Evolutionary conservation across 306 rosid species (phyloP).

Genomic region (Corylus avellana): DNA sequence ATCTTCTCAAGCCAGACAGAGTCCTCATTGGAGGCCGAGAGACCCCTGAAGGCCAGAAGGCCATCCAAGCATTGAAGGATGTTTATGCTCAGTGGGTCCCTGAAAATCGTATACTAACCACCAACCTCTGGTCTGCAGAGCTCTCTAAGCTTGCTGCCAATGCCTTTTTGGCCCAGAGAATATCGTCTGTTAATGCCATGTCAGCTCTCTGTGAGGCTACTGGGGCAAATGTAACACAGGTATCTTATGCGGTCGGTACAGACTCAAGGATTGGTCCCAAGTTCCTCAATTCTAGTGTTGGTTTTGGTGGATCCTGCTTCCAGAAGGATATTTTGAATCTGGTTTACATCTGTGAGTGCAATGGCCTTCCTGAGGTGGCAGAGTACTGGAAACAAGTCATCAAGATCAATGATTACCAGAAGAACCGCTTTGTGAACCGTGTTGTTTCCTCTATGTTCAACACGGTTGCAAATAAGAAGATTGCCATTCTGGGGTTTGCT

Average conservation of each 20-base stretch:
- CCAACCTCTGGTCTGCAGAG: conserved; percentile 96
- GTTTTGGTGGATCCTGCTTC: conserved; percentile 98
- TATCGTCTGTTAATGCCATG: conserved; percentile 93
- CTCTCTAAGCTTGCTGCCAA: conserved; percentile 95
- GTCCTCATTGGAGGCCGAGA: conserved; percentile 95
- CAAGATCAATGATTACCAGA: conserved; percentile 93
- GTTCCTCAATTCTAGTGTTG: conserved; percentile 89
- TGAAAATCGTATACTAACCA: conserved; percentile 71
- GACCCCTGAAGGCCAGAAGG: conserved; percentile 73
- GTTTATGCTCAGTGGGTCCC: conserved; percentile 94
- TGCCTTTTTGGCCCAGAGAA: conserved; percentile 95
- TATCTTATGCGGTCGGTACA: conserved; percentile 82
- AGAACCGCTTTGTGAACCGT: conserved; percentile 87
- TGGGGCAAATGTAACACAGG: conserved; percentile 77
- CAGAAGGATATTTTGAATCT: conserved; percentile 92
- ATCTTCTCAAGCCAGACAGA: conserved; percentile 77
- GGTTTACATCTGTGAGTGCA: conserved; percentile 91
- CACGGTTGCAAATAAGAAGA: conserved; percentile 81
- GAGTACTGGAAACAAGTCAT: conserved; percentile 99
- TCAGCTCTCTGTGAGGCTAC: conserved; percentile 99
- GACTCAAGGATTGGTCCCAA: conserved; percentile 92
- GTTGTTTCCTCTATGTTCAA: conserved; percentile 91
- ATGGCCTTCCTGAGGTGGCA: conserved; percentile 95
- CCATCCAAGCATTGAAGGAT: conserved; percentile 67
- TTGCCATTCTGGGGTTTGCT: conserved; percentile 87